phyloP scores from a whole-genome alignment of 768 basidiomycete species.

The Lentinula detonsa region DNA sequence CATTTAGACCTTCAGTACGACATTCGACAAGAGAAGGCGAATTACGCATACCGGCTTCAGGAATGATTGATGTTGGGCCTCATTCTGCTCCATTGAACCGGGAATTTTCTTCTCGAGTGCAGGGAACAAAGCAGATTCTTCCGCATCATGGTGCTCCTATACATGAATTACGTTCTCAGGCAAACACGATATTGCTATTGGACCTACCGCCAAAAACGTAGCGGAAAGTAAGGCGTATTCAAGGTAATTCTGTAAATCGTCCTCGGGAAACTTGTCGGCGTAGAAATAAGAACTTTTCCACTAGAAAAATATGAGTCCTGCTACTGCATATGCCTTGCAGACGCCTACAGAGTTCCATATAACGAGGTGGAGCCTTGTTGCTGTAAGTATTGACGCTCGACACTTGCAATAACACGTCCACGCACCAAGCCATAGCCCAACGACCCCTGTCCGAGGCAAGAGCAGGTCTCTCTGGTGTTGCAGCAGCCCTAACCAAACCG shows the following conservation, averaged over 20 bases:
- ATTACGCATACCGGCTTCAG: background rate
- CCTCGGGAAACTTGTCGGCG: constrained; percentile 10
- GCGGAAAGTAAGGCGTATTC: constrained; percentile 8
- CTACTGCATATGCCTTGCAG: background rate
- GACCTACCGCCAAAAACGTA: constrained; percentile 3
- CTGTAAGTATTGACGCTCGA: background rate
- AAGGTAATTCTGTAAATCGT: constrained; percentile 7
- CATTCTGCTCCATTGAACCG: constrained; percentile 9
- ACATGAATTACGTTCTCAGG: background rate
- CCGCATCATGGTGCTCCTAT: constrained; percentile 10
- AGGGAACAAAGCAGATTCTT: constrained; percentile 8
- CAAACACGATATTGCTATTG: background rate
- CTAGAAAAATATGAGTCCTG: background rate
- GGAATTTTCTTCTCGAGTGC: constrained; percentile 6
- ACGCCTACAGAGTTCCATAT: constrained; percentile 10
- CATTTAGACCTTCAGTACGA: background rate
- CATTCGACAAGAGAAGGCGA: background rate
- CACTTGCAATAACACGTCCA: background rate
- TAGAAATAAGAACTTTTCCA: constrained; percentile 12
- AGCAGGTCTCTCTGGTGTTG: constrained; percentile 2
- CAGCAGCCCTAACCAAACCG: background rate
- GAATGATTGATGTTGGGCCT: constrained; percentile 10
- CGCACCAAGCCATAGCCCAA: constrained; percentile 12
- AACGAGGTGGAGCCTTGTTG: constrained; percentile 7
- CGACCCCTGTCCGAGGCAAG: constrained; percentile 4